Evolutionary conservation across 1,284 basidiomycete genomes (phyloP), one percentile per base, ranked within the genome.

Genomic region (Cronartium quercuum): DNA sequence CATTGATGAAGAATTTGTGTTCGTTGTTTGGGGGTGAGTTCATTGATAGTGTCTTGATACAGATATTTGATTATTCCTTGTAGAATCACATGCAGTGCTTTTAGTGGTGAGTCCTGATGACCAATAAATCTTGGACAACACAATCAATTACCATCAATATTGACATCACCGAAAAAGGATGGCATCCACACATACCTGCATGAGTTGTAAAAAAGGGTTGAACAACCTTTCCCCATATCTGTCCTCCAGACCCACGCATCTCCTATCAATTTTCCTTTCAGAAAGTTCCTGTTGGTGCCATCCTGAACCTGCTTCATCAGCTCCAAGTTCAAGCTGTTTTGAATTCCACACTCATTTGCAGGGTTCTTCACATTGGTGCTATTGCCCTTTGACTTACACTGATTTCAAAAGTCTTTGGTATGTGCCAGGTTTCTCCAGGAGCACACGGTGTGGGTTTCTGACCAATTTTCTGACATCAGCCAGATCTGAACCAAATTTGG

Each of bases 21-120:
- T 74, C 34, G 35, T 29, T 40, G 3, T 6, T 68, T 47, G 3
- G 71, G 51, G 37, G 76, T 78, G 6, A 77, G 77, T 1, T 77
- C 70, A 4, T 76, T 57, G 0, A 83, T 78, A 0, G 78, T 78
- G 75, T 84, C 82, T 0, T 80, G 76, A 82, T 83, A 84, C 35
- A 83, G 78, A 64, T 84, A 83, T 76, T 84, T 84, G 12, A 83
- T 78, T 55, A 83, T 78, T 0, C 83, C 83, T 0, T 83, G 78
- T 0, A 83, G 77, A 6, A 83, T 76, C 0, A 82, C 81, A 77
- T 83, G 83, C 1, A 84, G 77, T 6, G 83, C 80, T 75, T 84
- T 81, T 1, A 83, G 81, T 0, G 82, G 82, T 1, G 82, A 82
- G 68, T 84, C 82, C 18, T 61, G 37, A 68, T 82, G 79, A 0